Evolutionary conservation across 257 asterid genomes (phyloP).

Genomic region (Lantana camara): DNA sequence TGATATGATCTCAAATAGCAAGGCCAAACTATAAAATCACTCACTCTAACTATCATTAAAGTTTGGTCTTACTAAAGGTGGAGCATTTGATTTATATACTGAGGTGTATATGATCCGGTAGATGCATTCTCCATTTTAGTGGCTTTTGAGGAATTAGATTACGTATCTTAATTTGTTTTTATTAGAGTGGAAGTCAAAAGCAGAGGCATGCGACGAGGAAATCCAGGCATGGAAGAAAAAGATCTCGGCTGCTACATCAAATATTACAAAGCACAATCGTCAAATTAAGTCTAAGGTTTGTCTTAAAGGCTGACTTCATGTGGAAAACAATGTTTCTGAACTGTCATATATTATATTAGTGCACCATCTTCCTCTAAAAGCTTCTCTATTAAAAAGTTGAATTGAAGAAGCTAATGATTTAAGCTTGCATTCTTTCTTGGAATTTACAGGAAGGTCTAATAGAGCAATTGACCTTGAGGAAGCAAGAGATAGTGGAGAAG

Average conservation of each 20-base stretch:
- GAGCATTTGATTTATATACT: neutral
- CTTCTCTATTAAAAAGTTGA: constrained; percentile 3
- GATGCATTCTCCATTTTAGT: constrained; percentile 7
- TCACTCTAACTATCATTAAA: neutral
- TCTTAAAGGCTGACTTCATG: constrained; percentile 17
- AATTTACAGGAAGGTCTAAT: constrained; percentile 75
- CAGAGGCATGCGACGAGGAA: constrained; percentile 84
- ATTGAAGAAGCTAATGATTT: constrained; percentile 5
- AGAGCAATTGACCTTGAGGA: constrained; percentile 74
- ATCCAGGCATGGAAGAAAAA: constrained; percentile 84
- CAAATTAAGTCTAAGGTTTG: constrained; percentile 90
- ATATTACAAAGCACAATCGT: constrained; percentile 84
- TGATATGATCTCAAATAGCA: constrained; percentile 13
- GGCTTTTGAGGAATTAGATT: constrained; percentile 19
- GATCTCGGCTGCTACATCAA: constrained; percentile 89
- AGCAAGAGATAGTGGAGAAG: constrained; percentile 84
- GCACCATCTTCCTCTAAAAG: constrained; percentile 22
- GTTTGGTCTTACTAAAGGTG: too few species aligned
- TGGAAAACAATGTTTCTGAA: constrained; percentile 10
- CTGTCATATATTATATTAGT: constrained; percentile 4
- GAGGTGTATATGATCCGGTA: constrained; percentile 10
- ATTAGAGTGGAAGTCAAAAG: constrained; percentile 75
- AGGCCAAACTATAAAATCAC: constrained; percentile 10
- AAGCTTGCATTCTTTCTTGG: constrained; percentile 14
- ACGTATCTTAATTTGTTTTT: constrained; percentile 9